Base-by-base conservation (phyloP, 2,329 filamentous ascomycete genomes). In the Huntiella moniliformis region DNA sequence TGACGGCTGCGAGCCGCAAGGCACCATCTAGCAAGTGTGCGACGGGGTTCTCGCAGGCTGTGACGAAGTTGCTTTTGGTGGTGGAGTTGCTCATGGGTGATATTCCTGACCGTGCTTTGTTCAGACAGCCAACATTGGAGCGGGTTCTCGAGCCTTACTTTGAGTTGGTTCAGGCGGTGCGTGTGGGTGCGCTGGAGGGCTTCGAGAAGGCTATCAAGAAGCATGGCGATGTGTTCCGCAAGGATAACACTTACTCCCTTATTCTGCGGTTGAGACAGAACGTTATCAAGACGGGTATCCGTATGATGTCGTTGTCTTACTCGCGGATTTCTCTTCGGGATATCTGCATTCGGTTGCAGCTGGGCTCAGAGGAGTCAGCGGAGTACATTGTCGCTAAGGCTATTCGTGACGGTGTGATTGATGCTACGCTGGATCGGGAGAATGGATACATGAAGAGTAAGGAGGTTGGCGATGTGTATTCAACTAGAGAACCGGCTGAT, bases 301-400 rank as follows among this genome's bases (percentile, higher is more conserved):
- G 91, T 55, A 95, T 96, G 86, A 93, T 98, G 76, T 96, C 88
- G 36, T 70, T 98, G 52, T 94, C 87, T 15, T 98, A 98, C 68
- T 94, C 88, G 50, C 83, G 88, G 52, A 98, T 98, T 57, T 95
- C 88, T 1, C 73, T 98, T 47, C 81, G 91, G 49, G 91, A 98
- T 59, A 98, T 98, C 54, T 98, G 91, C 66, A 86, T 96, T 49
- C 83, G 91, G 41, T 71, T 98, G 43, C 86, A 92, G 44, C 70
- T 98, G 7, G 85, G 91, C 53, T 93, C 83, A 55, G 91, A 98
- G 61, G 91, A 98, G 68, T 94, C 85, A 37, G 91, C 91, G 8
- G 91, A 98, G 66, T 98, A 98, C 63, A 98, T 98, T 60, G 91
- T 96, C 33, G 91, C 91, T 53, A 98, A 98, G 70, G 91, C 91